These are phyloP conservation scores for Penicillium crustosum DNA, from an alignment of 2,329 filamentous ascomycete genomes.

Conservation along the genomic window DNA sequence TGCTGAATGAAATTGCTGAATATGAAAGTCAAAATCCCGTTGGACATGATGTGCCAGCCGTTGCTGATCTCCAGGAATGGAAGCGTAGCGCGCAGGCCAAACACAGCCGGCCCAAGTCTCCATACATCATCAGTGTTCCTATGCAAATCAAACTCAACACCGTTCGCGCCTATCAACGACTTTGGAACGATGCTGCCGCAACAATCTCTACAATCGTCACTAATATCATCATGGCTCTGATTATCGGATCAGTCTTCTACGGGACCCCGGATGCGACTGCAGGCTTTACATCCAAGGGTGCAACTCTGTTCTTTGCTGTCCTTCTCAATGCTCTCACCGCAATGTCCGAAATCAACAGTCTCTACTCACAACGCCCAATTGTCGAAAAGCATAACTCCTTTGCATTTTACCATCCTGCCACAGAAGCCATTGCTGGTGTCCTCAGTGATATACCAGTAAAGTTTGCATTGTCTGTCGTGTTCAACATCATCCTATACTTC, in stretches of 20 bases:
- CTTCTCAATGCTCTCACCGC: slow-evolving; percentile 76
- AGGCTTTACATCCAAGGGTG: slow-evolving; percentile 74
- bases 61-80: slow-evolving; percentile 32
- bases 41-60: slow-evolving; percentile 29
- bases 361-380: slow-evolving; percentile 26
- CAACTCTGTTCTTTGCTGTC: slow-evolving; percentile 80
- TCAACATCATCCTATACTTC: slow-evolving; percentile 82
- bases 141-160: slow-evolving; percentile 75
- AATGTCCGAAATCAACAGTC: slow-evolving; percentile 45
- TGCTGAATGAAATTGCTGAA: slow-evolving; percentile 42
- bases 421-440: slow-evolving; percentile 17
- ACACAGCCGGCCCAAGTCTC: slow-evolving; percentile 62
- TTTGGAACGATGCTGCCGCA: slow-evolving; percentile 71
- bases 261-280: slow-evolving; percentile 63
- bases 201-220: slow-evolving; percentile 63
- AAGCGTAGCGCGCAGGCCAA: slow-evolving; percentile 41
- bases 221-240: slow-evolving; percentile 71
- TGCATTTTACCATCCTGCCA: slow-evolving; percentile 32
- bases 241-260: slow-evolving; percentile 78
- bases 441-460: slow-evolving; percentile 66
- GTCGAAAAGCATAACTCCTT: slow-evolving; percentile 33
- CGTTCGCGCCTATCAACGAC: slow-evolving; percentile 72
- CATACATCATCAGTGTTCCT: slow-evolving; percentile 73
- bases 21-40: slow-evolving; percentile 41
- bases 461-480: slow-evolving; percentile 66